Evolutionary conservation across 306 rosid genomes (phyloP), one percentile per base, ranked within the genome.

Genomic region (Sesbania bispinosa): DNA sequence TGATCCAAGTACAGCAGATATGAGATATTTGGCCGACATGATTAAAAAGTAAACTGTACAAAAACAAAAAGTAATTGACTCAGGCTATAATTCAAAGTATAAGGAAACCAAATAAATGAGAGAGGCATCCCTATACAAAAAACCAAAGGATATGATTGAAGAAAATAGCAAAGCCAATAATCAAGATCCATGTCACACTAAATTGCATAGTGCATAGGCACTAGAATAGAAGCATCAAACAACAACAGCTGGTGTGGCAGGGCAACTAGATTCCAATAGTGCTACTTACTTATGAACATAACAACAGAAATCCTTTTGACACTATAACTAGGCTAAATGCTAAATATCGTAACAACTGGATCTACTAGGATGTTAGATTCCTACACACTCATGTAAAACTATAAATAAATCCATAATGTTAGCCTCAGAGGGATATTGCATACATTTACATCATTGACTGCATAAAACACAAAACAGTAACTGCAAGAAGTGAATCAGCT

Each of bases 21-120:
- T 0, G 57, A 88, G 53, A 71, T 82, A 86, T 81, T 87, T 90
- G 38, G 4, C 72, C 23, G 85, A 69, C 98, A 93, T 93, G 74
- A 53, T 76, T 53, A 75, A 71, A 80, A 77, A 62, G 35, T 52
- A 67, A 52, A 30, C 76, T 73, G 43, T 15, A 27, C 23, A 26
- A 50, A 46, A 66, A 62, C 14, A 71, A 59, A 9, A 45, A 72
- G 35, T 50, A 62, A 57, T 68, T 15, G 35, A n/a, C n/a, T 24
- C 57, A 4, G 19, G 15, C 21, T 21, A 71, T 20, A 61, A 16
- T 62, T 63, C 54, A 50, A 24, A 30, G 45, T 35, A 36, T 42
- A 32, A 51, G 53, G 2, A 68, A 1, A 15, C 42, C 1, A 15
- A 29, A 72, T 14, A 35, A 16, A 74, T 8, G 21, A 62, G n/a